Evolutionary conservation across 2,329 filamentous ascomycete species (phyloP).

Genomic region (Fusarium pininemorale): DNA sequence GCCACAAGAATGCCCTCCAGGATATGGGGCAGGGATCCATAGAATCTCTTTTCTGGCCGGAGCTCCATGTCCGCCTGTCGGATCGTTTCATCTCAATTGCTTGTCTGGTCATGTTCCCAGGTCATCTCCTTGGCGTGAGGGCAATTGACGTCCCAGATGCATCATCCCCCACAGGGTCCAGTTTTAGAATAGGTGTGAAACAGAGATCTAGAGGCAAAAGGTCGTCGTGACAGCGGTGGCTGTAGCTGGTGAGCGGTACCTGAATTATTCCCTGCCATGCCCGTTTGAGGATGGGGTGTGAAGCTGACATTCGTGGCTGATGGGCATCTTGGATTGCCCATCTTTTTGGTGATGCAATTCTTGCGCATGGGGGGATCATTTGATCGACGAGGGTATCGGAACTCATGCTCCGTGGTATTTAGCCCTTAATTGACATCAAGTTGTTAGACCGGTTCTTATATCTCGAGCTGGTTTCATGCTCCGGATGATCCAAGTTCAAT

Average conservation of each 20-base stretch:
- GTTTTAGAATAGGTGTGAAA: not conserved
- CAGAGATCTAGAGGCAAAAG: not conserved
- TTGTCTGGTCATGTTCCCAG: not conserved
- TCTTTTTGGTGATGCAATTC: constrained; percentile 2
- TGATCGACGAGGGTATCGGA: not conserved
- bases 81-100: not conserved
- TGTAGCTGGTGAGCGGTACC: not conserved
- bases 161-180: not conserved
- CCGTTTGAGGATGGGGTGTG: not conserved
- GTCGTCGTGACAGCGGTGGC: not conserved
- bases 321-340: not conserved
- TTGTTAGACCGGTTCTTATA: not conserved
- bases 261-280: constrained; percentile 4
- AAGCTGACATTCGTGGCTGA: not conserved
- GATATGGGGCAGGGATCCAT: not conserved
- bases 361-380: not conserved
- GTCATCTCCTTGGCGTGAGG: not conserved
- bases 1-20: not conserved
- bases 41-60: not conserved
- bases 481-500: not conserved
- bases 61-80: constrained; percentile 1
- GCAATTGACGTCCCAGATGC: not conserved
- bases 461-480: too few species aligned
- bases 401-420: not conserved
- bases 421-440: too few species aligned